A percentile compares a stretch with the other conserved stretches of the same genome.
phyloP scores from a whole-genome alignment of 2,329 filamentous ascomycete species.

The Colletotrichum noveboracense region DNA sequence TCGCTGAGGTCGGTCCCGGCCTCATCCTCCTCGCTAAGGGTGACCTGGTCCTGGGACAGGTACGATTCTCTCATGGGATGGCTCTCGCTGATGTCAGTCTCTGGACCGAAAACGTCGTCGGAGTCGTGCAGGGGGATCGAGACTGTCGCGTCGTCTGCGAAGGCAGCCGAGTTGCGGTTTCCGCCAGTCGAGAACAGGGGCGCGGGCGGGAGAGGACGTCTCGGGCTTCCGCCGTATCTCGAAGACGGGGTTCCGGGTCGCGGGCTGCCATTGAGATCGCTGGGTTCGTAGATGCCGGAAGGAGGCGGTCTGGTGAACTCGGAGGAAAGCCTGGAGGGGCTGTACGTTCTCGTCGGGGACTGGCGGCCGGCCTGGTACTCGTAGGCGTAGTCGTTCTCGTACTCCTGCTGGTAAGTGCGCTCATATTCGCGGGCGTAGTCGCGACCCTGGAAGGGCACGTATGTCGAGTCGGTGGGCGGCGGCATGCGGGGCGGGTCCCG shows the following conservation, averaged over 20 bases:
- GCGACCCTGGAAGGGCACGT: slow-evolving; percentile 59
- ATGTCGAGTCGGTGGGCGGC: slow-evolving; percentile 66
- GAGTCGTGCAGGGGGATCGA: slow-evolving; percentile 72
- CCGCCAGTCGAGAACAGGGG: slow-evolving; percentile 75
- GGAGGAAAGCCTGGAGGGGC: slow-evolving; percentile 54
- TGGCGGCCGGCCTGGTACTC: slow-evolving; percentile 9
- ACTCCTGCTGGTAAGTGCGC: slow-evolving; percentile 26
- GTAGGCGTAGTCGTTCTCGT: slow-evolving; percentile 14
- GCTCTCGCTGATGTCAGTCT: slow-evolving; percentile 58
- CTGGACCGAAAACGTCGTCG: slow-evolving; percentile 77
- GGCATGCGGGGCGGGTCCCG: slow-evolving; percentile 65
- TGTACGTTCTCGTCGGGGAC: slow-evolving; percentile 66
- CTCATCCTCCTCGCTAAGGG: slow-evolving; percentile 51
- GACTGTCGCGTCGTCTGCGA: slow-evolving; percentile 72
- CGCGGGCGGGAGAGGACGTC: slow-evolving; percentile 85
- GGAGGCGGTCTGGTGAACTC: slow-evolving; percentile 78
- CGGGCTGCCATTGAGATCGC: slow-evolving; percentile 87
- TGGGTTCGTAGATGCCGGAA: slow-evolving; percentile 79
- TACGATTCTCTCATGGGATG: slow-evolving; percentile 63
- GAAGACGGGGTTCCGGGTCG: slow-evolving; percentile 90
- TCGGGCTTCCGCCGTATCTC: slow-evolving; percentile 84
- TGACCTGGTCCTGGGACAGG: slow-evolving; percentile 56
- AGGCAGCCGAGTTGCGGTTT: slow-evolving; percentile 51
- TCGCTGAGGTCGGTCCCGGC: slow-evolving; percentile 43
- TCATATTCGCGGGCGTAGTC: slow-evolving; percentile 37